Base-by-base conservation (phyloP, 768 basidiomycete species). In the Boletellus emodensis region DNA sequence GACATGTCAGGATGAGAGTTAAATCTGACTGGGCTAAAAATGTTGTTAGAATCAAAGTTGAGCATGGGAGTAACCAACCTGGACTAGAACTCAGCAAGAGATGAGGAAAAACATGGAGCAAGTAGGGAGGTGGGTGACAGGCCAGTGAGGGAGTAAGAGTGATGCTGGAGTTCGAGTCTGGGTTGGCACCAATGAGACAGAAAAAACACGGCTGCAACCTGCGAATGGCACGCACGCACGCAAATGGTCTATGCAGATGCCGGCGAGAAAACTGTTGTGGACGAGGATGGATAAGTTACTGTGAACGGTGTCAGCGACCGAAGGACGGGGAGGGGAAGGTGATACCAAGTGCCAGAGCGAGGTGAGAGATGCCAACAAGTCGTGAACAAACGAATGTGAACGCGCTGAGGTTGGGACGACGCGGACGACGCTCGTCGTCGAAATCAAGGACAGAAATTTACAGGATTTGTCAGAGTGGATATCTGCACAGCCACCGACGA, bases 381-480 rank as follows among this genome's bases (percentile, higher is more conserved):
- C 59, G 59, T 58, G 30, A 61, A 40, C 0, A 52, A 61, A 58
- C 0, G 58, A 57, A 54, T 3, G 60, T 61, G 32, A 7, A 37
- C 18, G 46, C 48, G 37, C 40, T 24, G 46, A 28, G 39, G 28
- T 30, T 11, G 36, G 42, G 18, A 35, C 18, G 15, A 35, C 34
- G 24, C 45, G 46, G 46, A 46, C 34, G 33, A 28, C 49, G 57
- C 20, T 53, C 46, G 59, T 48, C 54, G 60, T 57, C 53, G 46
- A 24, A 50, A 47, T 51, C 50, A 54, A 52, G 46, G 46, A 43
- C 18, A 44, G 24, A 63, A 61, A 58, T 61, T 57, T 57, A 30
- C 3, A 15, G 32, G 22, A 61, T 61, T 61, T 63, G 61, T 63
- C 55, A 56, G 62, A 50, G 40, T 60, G 53, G 61, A 30, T 61